Conservation (phyloP, 306 rosid genomes). For the Trichosanthes truncata region DNA sequence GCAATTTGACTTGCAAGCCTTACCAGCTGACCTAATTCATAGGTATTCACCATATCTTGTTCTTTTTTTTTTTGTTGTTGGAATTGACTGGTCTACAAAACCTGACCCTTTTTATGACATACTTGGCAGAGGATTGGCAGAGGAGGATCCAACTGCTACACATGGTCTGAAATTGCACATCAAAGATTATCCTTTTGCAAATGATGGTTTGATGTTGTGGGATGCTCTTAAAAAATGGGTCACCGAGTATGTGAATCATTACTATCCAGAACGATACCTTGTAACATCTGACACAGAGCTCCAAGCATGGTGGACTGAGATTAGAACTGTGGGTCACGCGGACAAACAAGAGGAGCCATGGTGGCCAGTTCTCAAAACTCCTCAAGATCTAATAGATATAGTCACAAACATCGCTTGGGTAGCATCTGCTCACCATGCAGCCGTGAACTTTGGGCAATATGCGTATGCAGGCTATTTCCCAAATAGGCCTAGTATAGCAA, state of each 20-base stretch:
- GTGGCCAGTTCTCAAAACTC: slow-evolving; percentile 56
- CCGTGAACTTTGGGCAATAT: slow-evolving; percentile 72
- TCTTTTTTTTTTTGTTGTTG: no score
- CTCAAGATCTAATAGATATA: slow-evolving; percentile 42
- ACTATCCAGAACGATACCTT: slow-evolving; percentile 22
- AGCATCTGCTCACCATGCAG: slow-evolving; percentile 65
- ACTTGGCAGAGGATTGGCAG: slow-evolving; percentile 46
- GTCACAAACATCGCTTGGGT: slow-evolving; percentile 48
- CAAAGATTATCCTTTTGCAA: slow-evolving; percentile 66
- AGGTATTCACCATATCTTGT: slow-evolving; percentile 21
- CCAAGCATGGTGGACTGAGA: slow-evolving; percentile 80
- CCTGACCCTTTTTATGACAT: neutral
- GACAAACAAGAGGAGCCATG: slow-evolving; percentile 68
- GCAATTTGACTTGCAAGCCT: slow-evolving; percentile 49
- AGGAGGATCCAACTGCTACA: slow-evolving; percentile 48
- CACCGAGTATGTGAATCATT: slow-evolving; percentile 46
- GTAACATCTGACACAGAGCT: slow-evolving; percentile 47
- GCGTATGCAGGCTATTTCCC: slow-evolving; percentile 62
- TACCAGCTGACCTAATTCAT: slow-evolving; percentile 58
- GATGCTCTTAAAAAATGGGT: slow-evolving; percentile 51
- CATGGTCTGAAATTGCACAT: slow-evolving; percentile 58
- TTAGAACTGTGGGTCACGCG: slow-evolving; percentile 43
- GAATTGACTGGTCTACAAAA: neutral
- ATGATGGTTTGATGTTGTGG: slow-evolving; percentile 61
- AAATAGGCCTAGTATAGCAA: slow-evolving; percentile 49